phyloP scores from a whole-genome alignment of 2,329 filamentous ascomycete genomes.

The Botrytis hyacinthi region DNA sequence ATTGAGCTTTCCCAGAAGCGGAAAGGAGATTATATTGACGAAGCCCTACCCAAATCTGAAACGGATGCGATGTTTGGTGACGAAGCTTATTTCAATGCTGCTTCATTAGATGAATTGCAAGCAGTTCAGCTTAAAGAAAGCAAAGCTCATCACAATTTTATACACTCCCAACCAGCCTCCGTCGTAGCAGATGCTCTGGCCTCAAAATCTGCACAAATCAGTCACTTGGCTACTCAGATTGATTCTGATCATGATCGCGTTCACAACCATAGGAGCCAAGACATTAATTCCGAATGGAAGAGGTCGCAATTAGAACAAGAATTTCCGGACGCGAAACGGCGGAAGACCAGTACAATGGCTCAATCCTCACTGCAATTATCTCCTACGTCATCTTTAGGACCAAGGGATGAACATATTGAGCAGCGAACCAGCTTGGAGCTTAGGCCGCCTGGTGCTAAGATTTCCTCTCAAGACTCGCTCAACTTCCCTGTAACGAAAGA shows the following conservation, averaged over 20 bases:
- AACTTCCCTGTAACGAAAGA: constrained; percentile 78
- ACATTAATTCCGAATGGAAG: neutral
- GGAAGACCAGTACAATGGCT: neutral
- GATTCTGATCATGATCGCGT: neutral
- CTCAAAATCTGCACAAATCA: constrained; percentile 2
- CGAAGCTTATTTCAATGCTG: neutral
- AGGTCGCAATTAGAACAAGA: neutral
- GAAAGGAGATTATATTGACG: constrained; percentile 27
- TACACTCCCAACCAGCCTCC: neutral
- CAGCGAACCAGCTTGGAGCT: constrained; percentile 17
- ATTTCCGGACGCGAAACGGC: neutral
- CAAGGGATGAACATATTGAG: neutral
- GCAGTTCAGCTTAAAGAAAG: neutral
- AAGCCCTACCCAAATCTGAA: constrained; percentile 8
- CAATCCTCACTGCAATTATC: neutral
- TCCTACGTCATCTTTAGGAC: neutral
- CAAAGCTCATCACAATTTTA: neutral
- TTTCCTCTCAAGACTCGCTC: constrained; percentile 46
- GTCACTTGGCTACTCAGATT: neutral
- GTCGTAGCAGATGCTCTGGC: neutral
- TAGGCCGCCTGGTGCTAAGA: constrained; percentile 1
- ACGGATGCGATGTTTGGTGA: constrained; percentile 16
- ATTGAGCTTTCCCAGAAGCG: constrained; percentile 35
- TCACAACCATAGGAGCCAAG: neutral
- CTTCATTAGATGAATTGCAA: constrained; percentile 1